Base-by-base conservation (phyloP, 805 yeast genomes). In the Suhomyces faveliae region DNA sequence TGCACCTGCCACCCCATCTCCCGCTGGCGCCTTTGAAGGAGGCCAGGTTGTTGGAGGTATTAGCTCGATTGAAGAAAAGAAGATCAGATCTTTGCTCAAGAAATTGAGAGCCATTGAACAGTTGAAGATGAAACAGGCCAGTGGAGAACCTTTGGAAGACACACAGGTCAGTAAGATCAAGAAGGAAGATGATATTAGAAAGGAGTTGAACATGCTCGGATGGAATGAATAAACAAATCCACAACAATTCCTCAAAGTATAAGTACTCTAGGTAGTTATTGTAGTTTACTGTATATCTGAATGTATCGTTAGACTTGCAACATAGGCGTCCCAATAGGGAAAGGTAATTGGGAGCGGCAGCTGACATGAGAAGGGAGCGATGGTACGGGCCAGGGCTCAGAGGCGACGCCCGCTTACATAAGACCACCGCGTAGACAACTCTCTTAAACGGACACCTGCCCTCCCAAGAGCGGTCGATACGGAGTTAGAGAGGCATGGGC, bases 71-170 rank as follows among this genome's bases (percentile, higher is more conserved):
- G 97, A 92, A 68, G 98, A 92, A 59, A 94, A 91, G 77, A 90
- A 91, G 70, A 84, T 89, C 54, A 81, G 99, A 65, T 83, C 94
- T 25, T 77, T 94, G 64, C 78, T 91, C 68, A 94, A 94, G 74
- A 94, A 94, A 70, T 78, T 92, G 53, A 80, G 98, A 62, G 97
- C 99, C n/a, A 94, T 94, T 58, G 96, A 91, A 67, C 83, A 83
- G 46, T 78, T 94, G 60, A 91, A 91, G 68, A 80, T 80, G 75
- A 88, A 92, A 65, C 90, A 88, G 70, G 87, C 85, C 7, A 75
- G 73, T 47, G 96, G 92, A 43, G 97, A 90, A 53, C 76, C 83
- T 51, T 78, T 94, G 57, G 99, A 94, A 70, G 96, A 85, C 59
- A 94, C 98, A 25, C 99, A 94, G 73, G 73, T 89, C 37, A 76